Evolutionary conservation across 345 rosid species (phyloP).

Genomic region (Arabidopsis arenosa): DNA sequence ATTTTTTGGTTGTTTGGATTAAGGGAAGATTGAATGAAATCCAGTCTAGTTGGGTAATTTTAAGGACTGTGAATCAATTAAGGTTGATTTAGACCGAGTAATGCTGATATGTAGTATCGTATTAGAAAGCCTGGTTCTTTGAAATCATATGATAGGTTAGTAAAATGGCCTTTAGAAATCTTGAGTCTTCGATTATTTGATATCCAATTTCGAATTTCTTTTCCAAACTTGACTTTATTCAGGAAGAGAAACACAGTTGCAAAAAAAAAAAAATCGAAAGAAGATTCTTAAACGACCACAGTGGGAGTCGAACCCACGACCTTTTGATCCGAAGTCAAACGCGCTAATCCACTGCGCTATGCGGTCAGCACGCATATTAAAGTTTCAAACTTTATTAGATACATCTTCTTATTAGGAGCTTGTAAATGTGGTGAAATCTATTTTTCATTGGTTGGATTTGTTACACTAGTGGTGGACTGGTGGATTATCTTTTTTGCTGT

Average conservation of each 20-base stretch:
- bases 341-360: conserved; percentile 99
- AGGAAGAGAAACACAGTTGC: background rate
- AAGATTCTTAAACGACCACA: conserved; percentile 55
- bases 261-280: too few relatives aligned
- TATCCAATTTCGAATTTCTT: too few relatives aligned
- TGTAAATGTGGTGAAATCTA: background rate
- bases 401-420: background rate
- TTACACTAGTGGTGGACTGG: background rate
- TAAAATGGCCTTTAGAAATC: too few relatives aligned
- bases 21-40: background rate
- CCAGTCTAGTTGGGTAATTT: background rate
- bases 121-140: too few relatives aligned
- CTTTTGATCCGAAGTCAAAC: conserved; percentile 92
- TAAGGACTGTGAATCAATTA: too few relatives aligned
- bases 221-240: background rate
- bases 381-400: background rate
- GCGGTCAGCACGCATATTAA: conserved; percentile 33
- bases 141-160: too few relatives aligned
- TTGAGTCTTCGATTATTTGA: too few relatives aligned
- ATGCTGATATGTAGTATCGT: too few relatives aligned
- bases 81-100: too few relatives aligned
- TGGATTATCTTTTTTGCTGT: background rate
- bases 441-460: background rate
- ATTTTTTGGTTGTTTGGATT: background rate
- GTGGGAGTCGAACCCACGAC: conserved; percentile 96